Evolutionary conservation across 169 alveolate species (phyloP).

Genomic region (Cyclospora cayetanensis): DNA sequence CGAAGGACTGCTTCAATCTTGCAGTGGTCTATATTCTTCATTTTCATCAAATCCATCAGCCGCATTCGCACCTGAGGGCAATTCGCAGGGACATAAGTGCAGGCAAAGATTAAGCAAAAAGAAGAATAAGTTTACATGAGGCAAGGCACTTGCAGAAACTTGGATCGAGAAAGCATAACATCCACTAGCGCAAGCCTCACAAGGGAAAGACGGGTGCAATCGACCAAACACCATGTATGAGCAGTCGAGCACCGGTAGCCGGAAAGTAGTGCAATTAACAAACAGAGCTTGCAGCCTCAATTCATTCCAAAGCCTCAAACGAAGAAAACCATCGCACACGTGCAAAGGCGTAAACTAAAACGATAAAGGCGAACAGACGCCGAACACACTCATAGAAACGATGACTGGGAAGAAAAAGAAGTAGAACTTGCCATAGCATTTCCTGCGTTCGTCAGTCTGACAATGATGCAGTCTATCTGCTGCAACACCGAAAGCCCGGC

Average conservation of each 20-base stretch:
- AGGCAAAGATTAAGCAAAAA: background rate
- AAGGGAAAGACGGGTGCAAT: background rate
- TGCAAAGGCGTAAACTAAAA: background rate
- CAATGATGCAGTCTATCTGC: slow-evolving; percentile 79
- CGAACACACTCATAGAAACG: background rate
- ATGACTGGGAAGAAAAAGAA: background rate
- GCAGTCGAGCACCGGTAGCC: no score
- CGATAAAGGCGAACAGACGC: background rate
- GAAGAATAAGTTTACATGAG: background rate
- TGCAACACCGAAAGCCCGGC: slow-evolving; percentile 84
- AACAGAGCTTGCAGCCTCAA: background rate
- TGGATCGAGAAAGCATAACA: background rate
- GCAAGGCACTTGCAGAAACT: background rate
- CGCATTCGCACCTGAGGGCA: slow-evolving; percentile 32
- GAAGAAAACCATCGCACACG: background rate
- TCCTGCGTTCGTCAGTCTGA: slow-evolving; percentile 83
- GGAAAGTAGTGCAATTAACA: background rate
- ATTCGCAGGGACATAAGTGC: no score
- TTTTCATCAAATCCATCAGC: slow-evolving; percentile 7
- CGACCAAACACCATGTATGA: no score
- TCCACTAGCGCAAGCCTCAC: background rate
- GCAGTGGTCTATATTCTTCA: background rate
- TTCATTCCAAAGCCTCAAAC: background rate
- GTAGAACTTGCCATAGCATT: slow-evolving; percentile 66
- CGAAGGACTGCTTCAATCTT: background rate